phyloP scores from a whole-genome alignment of 441 rosid genomes.

The Iberis amara region DNA sequence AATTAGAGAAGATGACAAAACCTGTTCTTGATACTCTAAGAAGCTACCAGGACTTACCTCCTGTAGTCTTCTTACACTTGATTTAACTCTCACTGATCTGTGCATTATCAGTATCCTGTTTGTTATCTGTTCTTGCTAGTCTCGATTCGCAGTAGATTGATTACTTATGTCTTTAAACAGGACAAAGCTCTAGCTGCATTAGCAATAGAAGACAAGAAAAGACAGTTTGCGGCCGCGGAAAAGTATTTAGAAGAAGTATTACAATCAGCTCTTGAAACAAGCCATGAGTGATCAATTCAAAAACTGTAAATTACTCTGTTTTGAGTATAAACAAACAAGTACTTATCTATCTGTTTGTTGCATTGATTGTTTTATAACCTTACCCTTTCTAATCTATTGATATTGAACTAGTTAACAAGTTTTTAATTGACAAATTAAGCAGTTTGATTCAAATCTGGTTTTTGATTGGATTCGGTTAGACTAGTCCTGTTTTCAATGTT shows the following conservation, averaged over 20 bases:
- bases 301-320: background rate
- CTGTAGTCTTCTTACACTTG: constrained; percentile 41
- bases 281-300: constrained; percentile 29
- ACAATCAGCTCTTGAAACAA: constrained; percentile 68
- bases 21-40: constrained; percentile 82
- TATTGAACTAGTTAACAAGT: no score
- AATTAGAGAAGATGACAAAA: constrained; percentile 82
- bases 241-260: constrained; percentile 87
- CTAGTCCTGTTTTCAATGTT: no score
- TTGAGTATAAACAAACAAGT: background rate
- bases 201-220: constrained; percentile 90
- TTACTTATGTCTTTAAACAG: constrained; percentile 35
- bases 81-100: constrained; percentile 4
- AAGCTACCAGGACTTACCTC: constrained; percentile 95
- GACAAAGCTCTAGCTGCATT: constrained; percentile 90
- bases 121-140: constrained; percentile 16
- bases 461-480: no score
- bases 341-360: no score
- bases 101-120: background rate
- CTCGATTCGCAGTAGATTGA: constrained; percentile 4
- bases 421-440: no score
- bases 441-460: no score
- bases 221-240: constrained; percentile 87
- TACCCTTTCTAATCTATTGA: no score
- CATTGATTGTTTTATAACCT: no score